Evolutionary conservation across 129 eudicot genomes (phyloP).

Genomic region (Centella asiatica): DNA sequence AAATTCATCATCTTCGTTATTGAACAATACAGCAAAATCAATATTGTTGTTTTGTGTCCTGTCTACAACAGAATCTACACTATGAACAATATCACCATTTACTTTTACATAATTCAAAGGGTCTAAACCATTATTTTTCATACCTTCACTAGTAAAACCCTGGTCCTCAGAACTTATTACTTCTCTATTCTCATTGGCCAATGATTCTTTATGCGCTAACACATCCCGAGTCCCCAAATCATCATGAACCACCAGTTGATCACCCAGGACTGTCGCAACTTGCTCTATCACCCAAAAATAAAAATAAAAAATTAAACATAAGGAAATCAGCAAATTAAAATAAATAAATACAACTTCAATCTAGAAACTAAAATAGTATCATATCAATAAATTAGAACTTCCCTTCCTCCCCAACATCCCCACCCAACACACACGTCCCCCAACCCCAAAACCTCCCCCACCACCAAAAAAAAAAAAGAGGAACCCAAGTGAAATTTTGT

Average conservation of each 20-base stretch:
- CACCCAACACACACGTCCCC: too few relatives aligned
- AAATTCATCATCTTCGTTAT: constrained; percentile 19
- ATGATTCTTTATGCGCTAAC: constrained; percentile 16
- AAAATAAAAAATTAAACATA: background rate
- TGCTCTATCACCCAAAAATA: constrained; percentile 9
- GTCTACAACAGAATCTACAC: constrained; percentile 9
- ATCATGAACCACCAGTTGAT: constrained; percentile 3
- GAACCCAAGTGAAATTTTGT: too few relatives aligned
- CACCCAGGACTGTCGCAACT: constrained; percentile 2
- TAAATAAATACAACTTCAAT: background rate
- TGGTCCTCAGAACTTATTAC: constrained; percentile 16
- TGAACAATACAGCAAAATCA: background rate
- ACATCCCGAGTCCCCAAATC: constrained; percentile 10
- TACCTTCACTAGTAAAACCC: constrained; percentile 7
- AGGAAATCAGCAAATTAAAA: background rate
- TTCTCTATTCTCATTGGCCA: constrained; percentile 18
- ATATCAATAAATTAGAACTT: background rate
- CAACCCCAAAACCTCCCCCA: too few relatives aligned
- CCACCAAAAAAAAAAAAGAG: too few relatives aligned
- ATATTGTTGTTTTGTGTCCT: constrained; percentile 13
- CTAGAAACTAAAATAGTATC: background rate
- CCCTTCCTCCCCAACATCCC: too few relatives aligned
- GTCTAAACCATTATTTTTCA: constrained; percentile 17
- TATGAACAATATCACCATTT: constrained; percentile 10
- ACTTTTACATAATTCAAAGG: constrained; percentile 7